Conservation (phyloP, 768 basidiomycete species). For the Macrocybe gigantea region DNA sequence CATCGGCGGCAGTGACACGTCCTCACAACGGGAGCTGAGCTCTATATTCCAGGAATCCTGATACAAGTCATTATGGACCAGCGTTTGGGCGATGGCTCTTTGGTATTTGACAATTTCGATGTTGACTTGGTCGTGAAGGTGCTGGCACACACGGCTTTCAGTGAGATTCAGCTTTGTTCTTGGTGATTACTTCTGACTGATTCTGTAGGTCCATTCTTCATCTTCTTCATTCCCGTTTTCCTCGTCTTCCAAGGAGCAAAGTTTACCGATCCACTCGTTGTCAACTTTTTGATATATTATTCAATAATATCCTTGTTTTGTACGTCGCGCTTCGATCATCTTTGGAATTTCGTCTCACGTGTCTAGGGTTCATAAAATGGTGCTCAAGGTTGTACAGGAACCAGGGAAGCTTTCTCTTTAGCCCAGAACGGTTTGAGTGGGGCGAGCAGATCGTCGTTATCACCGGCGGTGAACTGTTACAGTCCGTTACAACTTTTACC, state of each 20-base stretch:
- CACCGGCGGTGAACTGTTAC: slow-evolving; percentile 67
- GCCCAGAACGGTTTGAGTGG: slow-evolving; percentile 70
- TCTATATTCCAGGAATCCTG: no score
- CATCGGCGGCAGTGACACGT: no score
- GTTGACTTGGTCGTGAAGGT: slow-evolving; percentile 78
- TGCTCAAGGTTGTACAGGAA: slow-evolving; percentile 70
- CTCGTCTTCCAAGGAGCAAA: slow-evolving; percentile 65
- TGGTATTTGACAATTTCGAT: slow-evolving; percentile 64
- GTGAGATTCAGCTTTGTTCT: slow-evolving; percentile 33
- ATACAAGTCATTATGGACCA: no score
- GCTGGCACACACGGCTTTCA: slow-evolving; percentile 71
- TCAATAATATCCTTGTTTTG: slow-evolving; percentile 59
- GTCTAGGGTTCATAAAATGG: slow-evolving; percentile 64
- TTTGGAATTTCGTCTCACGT: background rate
- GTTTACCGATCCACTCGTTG: slow-evolving; percentile 43
- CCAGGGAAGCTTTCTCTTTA: slow-evolving; percentile 58
- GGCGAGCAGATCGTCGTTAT: slow-evolving; percentile 83
- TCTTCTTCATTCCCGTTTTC: slow-evolving; percentile 74
- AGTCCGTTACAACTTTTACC: background rate
- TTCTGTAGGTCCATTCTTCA: slow-evolving; percentile 73
- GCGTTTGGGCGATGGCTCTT: background rate
- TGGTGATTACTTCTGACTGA: slow-evolving; percentile 4
- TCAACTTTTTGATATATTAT: slow-evolving; percentile 50
- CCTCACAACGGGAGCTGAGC: no score
- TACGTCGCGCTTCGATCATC: slow-evolving; percentile 32